Evolutionary conservation across 352 stramenopile species (phyloP).

Genomic region (Globisporangium carolinianum): DNA sequence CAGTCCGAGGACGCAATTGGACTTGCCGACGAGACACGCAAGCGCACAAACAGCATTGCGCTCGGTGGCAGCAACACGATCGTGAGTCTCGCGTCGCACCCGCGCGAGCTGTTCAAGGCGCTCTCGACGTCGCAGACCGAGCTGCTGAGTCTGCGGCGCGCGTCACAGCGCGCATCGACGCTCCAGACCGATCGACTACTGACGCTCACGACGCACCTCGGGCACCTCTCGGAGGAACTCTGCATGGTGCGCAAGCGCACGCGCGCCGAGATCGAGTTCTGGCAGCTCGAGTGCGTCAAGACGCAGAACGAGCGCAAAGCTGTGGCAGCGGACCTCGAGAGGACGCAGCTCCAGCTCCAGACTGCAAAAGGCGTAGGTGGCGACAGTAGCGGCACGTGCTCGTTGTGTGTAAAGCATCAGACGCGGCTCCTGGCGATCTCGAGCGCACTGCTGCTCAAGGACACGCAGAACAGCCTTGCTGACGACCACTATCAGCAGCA

Average conservation of each 20-base stretch:
- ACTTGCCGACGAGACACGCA: conserved; percentile 32
- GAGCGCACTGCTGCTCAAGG: conserved; percentile 20
- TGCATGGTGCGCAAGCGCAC: conserved; percentile 61
- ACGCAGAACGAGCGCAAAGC: conserved; percentile 44
- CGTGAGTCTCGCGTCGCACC: conserved; percentile 47
- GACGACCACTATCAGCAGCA: background rate
- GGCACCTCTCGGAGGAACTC: conserved; percentile 60
- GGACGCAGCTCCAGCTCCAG: conserved; percentile 25
- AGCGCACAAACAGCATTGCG: conserved; percentile 51
- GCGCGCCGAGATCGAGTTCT: conserved; percentile 50
- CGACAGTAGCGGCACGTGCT: conserved; percentile 11
- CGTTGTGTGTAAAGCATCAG: conserved; percentile 49
- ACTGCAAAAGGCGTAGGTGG: conserved; percentile 3
- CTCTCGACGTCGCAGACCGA: conserved; percentile 38
- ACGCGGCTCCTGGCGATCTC: conserved; percentile 42
- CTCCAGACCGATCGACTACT: conserved; percentile 54
- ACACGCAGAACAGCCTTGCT: conserved; percentile 8
- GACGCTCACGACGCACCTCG: conserved; percentile 56
- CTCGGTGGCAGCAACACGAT: conserved; percentile 29
- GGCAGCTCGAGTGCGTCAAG: conserved; percentile 65
- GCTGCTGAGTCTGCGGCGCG: conserved; percentile 29
- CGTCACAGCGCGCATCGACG: conserved; percentile 41
- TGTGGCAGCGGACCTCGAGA: conserved; percentile 26
- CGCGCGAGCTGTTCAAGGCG: conserved; percentile 58
- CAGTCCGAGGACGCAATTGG: conserved; percentile 31